Evolutionary conservation across 345 rosid species (phyloP).

Genomic region (Ceriops tagal): DNA sequence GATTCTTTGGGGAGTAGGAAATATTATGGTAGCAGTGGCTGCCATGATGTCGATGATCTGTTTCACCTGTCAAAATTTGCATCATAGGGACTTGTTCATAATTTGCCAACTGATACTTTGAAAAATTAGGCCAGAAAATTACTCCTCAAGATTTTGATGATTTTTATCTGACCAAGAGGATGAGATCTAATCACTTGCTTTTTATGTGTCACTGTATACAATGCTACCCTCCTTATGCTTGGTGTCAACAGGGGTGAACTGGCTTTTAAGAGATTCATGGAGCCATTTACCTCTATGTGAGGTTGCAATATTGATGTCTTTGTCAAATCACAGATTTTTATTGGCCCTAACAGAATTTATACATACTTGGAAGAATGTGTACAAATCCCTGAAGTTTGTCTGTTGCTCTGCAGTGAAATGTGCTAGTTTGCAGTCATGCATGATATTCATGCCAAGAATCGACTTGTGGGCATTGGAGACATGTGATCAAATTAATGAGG

Average conservation of each 20-base stretch:
- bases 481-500: slow-evolving; percentile 27
- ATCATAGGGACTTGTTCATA: background rate
- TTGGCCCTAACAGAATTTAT: background rate
- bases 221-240: no score
- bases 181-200: no score
- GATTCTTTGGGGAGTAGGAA: background rate
- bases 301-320: background rate
- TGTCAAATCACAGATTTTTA: background rate
- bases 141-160: no score
- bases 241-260: no score
- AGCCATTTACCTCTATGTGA: no score
- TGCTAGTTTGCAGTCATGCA: slow-evolving; percentile 56
- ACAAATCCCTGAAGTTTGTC: slow-evolving; percentile 17
- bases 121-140: no score
- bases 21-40: background rate
- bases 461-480: slow-evolving; percentile 90
- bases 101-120: no score
- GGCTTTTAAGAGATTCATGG: no score
- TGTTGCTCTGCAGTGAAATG: slow-evolving; percentile 71
- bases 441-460: slow-evolving; percentile 85
- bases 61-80: background rate
- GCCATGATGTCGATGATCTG: background rate
- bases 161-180: no score
- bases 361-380: background rate
- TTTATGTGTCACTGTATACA: no score